phyloP scores from a whole-genome alignment of 139 green algal species.

The Haematococcus sp. region DNA sequence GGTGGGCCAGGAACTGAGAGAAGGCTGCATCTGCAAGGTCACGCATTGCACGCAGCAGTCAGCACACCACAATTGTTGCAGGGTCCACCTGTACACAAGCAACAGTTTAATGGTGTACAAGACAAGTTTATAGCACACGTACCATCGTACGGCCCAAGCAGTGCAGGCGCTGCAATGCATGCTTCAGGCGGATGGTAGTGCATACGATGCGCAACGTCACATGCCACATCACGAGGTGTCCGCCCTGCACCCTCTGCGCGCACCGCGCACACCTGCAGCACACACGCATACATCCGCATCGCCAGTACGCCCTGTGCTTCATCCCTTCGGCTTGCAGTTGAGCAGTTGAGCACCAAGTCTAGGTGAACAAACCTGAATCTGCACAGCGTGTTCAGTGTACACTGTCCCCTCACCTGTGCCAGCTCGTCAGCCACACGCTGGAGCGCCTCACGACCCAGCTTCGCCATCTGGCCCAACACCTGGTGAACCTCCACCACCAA shows the following conservation, averaged over 20 bases:
- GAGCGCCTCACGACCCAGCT: background rate
- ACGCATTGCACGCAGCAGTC: background rate
- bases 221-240: constrained; percentile 18
- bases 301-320: no score
- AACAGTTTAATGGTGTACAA: no score
- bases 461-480: constrained; percentile 14
- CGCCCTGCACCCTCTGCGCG: constrained; percentile 22
- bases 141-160: constrained; percentile 34
- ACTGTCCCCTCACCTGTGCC: constrained; percentile 13
- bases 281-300: no score
- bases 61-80: background rate
- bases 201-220: constrained; percentile 26
- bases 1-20: background rate
- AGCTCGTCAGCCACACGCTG: constrained; percentile 16
- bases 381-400: no score
- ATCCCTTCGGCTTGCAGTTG: no score
- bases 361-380: no score
- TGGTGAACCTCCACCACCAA: constrained; percentile 32
- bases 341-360: no score
- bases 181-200: constrained; percentile 24
- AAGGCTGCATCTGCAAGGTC: constrained; percentile 21
- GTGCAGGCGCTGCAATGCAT: constrained; percentile 21
- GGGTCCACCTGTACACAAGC: background rate
- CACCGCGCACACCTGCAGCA: constrained; percentile 25
- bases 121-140: background rate